Percentiles rank a stretch among this genome's conserved stretches.
Evolutionary conservation across 345 rosid genomes (phyloP).

Genomic region (Atalantia buxifolia): DNA sequence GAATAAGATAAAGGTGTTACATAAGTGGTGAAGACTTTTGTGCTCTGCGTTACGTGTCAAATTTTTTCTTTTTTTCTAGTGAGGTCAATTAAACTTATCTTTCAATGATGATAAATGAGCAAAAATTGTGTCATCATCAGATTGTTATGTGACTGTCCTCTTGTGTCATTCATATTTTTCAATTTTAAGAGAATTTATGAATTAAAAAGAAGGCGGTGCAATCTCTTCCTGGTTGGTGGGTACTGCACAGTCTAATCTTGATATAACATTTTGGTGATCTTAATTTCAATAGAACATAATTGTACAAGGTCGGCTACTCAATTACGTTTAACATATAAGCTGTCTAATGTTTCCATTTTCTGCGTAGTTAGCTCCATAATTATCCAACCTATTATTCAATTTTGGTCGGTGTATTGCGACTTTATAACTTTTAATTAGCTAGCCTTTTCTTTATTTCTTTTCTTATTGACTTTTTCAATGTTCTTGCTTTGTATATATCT

Average conservation of each 20-base stretch:
- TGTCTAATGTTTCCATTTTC: conserved; percentile 13
- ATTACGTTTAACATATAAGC: not conserved
- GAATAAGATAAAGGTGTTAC: not conserved
- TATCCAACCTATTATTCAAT: conserved; percentile 15
- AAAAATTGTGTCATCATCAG: not conserved
- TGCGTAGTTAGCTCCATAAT: conserved; percentile 4
- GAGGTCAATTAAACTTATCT: not conserved
- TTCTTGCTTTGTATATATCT: not conserved
- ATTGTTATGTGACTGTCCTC: too few relatives aligned
- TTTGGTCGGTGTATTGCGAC: conserved; percentile 30
- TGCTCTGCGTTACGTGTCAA: not conserved
- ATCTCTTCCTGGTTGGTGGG: not conserved
- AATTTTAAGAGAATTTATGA: not conserved
- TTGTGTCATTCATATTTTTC: not conserved
- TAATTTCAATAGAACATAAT: not conserved
- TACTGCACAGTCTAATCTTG: not conserved
- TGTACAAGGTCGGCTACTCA: not conserved
- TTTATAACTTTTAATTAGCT: not conserved
- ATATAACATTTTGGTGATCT: not conserved
- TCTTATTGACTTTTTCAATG: conserved; percentile 8
- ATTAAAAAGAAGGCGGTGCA: not conserved
- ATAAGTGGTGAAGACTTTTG: not conserved
- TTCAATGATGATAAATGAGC: not conserved
- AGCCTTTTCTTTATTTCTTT: conserved; percentile 17
- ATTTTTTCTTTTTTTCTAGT: not conserved